phyloP scores from a whole-genome alignment of 2,329 filamentous ascomycete genomes.

The Diplocarpon rosae region DNA sequence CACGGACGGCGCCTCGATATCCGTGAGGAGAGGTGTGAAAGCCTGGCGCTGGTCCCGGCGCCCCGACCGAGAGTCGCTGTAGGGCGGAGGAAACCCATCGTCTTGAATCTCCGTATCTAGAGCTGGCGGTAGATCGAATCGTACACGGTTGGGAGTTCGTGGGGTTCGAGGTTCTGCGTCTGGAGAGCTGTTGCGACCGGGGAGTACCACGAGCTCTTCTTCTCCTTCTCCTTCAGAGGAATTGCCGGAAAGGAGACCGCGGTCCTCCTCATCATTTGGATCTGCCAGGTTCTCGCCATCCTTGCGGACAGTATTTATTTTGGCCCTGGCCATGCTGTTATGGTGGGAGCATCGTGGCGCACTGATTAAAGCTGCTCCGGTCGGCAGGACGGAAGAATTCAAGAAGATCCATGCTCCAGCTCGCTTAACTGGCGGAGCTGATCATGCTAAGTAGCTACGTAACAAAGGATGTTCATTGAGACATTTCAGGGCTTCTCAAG shows the following conservation, averaged over 20 bases:
- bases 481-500: not conserved
- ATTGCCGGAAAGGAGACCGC: constrained; percentile 29
- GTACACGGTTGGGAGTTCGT: constrained; percentile 27
- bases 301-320: constrained; percentile 23
- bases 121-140: constrained; percentile 26
- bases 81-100: constrained; percentile 34
- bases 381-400: not conserved
- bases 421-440: constrained; percentile 16
- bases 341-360: constrained; percentile 30
- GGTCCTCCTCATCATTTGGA: constrained; percentile 29
- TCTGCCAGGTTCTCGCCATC: constrained; percentile 16
- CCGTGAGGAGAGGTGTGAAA: constrained; percentile 59
- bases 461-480: too few species aligned
- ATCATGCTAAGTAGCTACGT: too few species aligned
- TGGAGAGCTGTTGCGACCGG: constrained; percentile 10
- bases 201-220: constrained; percentile 24
- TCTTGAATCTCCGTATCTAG: constrained; percentile 23
- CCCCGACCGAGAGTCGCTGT: constrained; percentile 21
- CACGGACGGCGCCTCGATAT: constrained; percentile 71
- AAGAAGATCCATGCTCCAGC: constrained; percentile 4
- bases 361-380: constrained; percentile 5
- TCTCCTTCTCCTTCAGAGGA: constrained; percentile 23
- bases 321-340: constrained; percentile 35
- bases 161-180: constrained; percentile 20
- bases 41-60: constrained; percentile 22